phyloP scores from a whole-genome alignment of 306 rosid genomes.

The Vigna angularis region DNA sequence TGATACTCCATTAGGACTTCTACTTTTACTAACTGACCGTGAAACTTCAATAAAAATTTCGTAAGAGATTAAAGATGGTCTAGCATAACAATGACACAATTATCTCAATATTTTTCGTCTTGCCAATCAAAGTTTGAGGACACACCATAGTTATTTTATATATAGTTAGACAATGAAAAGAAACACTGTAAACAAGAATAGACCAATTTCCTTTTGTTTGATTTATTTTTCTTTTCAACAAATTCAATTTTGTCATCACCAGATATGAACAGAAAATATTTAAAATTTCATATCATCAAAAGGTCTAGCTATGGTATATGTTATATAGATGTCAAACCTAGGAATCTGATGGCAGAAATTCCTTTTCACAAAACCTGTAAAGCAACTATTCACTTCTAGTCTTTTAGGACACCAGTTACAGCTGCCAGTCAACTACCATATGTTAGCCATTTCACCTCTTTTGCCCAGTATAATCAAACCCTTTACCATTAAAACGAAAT shows the following conservation, averaged over 20 bases:
- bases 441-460: constrained; percentile 14
- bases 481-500: constrained; percentile 13
- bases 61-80: constrained; percentile 24
- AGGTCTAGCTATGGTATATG: constrained; percentile 2
- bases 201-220: constrained; percentile 7
- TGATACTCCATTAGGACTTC: constrained; percentile 20
- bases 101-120: constrained; percentile 6
- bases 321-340: constrained; percentile 6
- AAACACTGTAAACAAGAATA: constrained; percentile 9
- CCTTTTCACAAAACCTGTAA: constrained; percentile 5
- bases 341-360: not conserved
- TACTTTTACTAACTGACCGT: not conserved
- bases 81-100: constrained; percentile 13
- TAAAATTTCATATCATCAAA: not conserved
- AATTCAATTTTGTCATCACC: constrained; percentile 1
- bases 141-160: not conserved
- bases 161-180: not conserved
- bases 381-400: not conserved
- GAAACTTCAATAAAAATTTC: constrained; percentile 17
- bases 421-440: constrained; percentile 27
- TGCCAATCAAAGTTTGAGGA: constrained; percentile 16
- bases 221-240: constrained; percentile 3
- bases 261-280: constrained; percentile 27
- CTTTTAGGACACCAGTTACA: not conserved
- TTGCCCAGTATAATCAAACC: constrained; percentile 13